These are phyloP conservation scores for Sporobolus alterniflorus DNA, from an alignment of 202 grass and related monocot genomes.

Conservation along the genomic window DNA sequence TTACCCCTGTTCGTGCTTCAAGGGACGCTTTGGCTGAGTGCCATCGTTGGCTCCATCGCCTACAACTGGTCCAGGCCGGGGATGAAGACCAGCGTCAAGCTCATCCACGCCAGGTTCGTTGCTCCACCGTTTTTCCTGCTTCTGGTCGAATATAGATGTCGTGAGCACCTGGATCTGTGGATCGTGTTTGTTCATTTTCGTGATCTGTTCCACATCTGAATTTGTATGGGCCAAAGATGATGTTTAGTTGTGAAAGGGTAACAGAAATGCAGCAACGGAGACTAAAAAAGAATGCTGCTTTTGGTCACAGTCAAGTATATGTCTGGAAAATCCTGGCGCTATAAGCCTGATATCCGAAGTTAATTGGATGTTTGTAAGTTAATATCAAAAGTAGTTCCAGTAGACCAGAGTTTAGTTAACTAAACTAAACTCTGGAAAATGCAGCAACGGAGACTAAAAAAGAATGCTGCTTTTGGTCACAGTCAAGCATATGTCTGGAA, in stretches of 20 bases:
- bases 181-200: neutral
- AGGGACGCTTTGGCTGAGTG: conserved; percentile 84
- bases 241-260: neutral
- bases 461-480: no score
- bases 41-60: conserved; percentile 70
- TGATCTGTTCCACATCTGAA: neutral
- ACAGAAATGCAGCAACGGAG: neutral
- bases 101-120: conserved; percentile 88
- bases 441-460: neutral
- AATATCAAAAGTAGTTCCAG: no score
- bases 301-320: no score
- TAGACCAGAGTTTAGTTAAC: no score
- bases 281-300: neutral
- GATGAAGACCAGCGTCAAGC: conserved; percentile 97
- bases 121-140: neutral
- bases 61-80: conserved; percentile 92
- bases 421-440: no score
- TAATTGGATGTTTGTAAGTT: no score
- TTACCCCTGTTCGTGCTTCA: neutral
- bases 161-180: neutral
- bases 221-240: neutral
- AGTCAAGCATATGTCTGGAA: no score
- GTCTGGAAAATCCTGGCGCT: neutral
- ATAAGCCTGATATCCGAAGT: neutral
- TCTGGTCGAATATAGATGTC: neutral